phyloP scores from a whole-genome alignment of 192 early-diverging fungal species.

The Phlyctochytrium bullatum region DNA sequence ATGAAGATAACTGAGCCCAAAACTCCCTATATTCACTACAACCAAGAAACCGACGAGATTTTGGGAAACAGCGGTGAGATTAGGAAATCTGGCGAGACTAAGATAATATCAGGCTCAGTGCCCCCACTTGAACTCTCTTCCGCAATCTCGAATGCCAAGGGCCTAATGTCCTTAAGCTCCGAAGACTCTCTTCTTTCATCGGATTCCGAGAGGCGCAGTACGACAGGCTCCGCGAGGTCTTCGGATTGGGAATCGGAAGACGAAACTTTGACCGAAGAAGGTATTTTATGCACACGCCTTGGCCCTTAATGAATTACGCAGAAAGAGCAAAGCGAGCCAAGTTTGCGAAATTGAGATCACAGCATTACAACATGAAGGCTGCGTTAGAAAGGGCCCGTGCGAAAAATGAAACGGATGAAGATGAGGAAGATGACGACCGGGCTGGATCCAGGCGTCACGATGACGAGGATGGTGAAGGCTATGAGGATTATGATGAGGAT shows the following conservation, averaged over 20 bases:
- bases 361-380: constrained; percentile 90
- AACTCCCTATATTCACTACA: constrained; percentile 92
- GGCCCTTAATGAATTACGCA: not conserved
- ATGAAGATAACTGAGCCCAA: constrained; percentile 98
- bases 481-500: constrained; percentile 53
- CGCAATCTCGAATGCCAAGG: not conserved
- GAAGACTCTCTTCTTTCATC: constrained; percentile 3
- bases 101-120: not conserved
- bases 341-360: constrained; percentile 73
- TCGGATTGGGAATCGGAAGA: constrained; percentile 33
- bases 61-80: constrained; percentile 46
- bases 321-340: constrained; percentile 42
- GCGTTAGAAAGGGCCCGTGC: constrained; percentile 50
- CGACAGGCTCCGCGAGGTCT: not conserved
- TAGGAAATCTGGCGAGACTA: not conserved
- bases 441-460: not conserved
- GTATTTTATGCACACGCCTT: not conserved
- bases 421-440: constrained; percentile 46
- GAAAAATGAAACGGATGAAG: constrained; percentile 31
- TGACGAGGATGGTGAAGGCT: constrained; percentile 29
- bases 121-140: constrained; percentile 19
- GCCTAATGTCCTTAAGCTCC: constrained; percentile 1
- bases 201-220: constrained; percentile 3
- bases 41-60: constrained; percentile 73
- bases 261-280: constrained; percentile 30